Percentiles rank a stretch among this genome's conserved stretches.
Evolutionary conservation across 208 protist species (phyloP).

Genomic region (Crithidia thermophila): DNA sequence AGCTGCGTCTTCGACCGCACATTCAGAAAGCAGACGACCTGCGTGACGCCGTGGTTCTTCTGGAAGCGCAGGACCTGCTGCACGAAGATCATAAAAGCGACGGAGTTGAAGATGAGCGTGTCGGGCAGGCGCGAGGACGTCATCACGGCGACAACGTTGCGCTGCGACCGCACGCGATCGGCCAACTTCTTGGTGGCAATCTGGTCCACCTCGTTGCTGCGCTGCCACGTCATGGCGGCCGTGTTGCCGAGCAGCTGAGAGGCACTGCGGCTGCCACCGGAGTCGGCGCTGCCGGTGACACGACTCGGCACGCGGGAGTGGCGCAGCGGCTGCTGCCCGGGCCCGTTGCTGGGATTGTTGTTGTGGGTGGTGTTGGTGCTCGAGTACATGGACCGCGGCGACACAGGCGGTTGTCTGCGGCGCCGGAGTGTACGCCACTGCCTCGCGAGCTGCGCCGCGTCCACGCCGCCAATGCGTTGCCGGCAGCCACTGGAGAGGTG

Average conservation of each 20-base stretch:
- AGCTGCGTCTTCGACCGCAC: conserved; percentile 42
- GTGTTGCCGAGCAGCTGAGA: conserved; percentile 19
- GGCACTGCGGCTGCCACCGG: not conserved
- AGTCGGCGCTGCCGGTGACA: not conserved
- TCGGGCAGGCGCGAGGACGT: conserved; percentile 49
- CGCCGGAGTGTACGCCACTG: not conserved
- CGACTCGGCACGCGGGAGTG: conserved; percentile 4
- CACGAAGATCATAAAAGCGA: conserved; percentile 68
- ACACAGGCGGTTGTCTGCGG: not conserved
- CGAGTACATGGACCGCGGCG: not conserved
- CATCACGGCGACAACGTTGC: conserved; percentile 38
- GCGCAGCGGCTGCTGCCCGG: too few species aligned
- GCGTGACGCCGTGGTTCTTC: conserved; percentile 19
- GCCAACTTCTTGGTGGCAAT: conserved; percentile 40
- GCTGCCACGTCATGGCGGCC: conserved; percentile 30
- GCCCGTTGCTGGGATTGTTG: not conserved
- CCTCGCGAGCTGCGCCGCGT: not conserved
- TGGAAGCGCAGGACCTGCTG: conserved; percentile 49
- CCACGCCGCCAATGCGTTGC: not conserved
- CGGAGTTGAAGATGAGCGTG: conserved; percentile 56
- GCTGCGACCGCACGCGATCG: conserved; percentile 46
- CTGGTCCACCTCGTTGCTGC: conserved; percentile 46
- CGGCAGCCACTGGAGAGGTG: not conserved
- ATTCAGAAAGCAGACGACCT: conserved; percentile 47
- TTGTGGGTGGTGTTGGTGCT: not conserved